Evolutionary conservation across 306 rosid species (phyloP), one percentile per base, ranked within the genome.

Genomic region (Sindora glabra): DNA sequence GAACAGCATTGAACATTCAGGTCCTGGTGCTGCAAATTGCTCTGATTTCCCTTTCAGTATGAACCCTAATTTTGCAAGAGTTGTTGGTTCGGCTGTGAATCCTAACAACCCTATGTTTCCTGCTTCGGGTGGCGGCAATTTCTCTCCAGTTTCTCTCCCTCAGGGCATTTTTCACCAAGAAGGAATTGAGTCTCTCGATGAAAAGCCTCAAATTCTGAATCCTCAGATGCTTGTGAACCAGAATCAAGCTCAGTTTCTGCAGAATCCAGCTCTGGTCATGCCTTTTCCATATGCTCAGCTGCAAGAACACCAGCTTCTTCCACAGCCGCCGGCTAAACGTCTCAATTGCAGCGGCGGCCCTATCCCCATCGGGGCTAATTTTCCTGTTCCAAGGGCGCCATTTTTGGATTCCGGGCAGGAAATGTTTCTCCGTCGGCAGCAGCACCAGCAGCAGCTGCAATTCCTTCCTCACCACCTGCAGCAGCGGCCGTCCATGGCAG

Each of bases 271-370:
- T 5, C 39, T 83, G 69, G 50, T 77, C 49, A 55, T 90, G 83
- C 96, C 96, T 48, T 19, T 72, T 14, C 16, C 86, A 2, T 80
- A 80, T 63, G 39, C 74, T 10, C 87, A 81, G 5, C 30, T 84
- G 72, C 88, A 78, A 74, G 87, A 85, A 19, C 87, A 83, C 1
- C 87, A 74, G 10, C 64, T 76, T 50, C 58, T 78, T 12, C 54
- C 82, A 5, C 85, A 75, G 15, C 96, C 81, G 3, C 89, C 79
- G 0, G 71, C 85, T 0, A 91, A 91, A 42, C 75, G 96, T 27
- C 75, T 74, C 23, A 80, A 80, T 58, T 78, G 79, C 3, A 82
- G 86, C 12, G 76, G 79, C 3, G 84, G 86, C 12, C 44, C 66
- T 1, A 30, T 59, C 11, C 83, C 82, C 6, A 26, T 59, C 10